Percentiles rank a stretch among this genome's conserved stretches.
These are phyloP conservation scores for Vanrija pseudolonga DNA, from an alignment of 1,284 basidiomycete species.

Conservation along the genomic window DNA sequence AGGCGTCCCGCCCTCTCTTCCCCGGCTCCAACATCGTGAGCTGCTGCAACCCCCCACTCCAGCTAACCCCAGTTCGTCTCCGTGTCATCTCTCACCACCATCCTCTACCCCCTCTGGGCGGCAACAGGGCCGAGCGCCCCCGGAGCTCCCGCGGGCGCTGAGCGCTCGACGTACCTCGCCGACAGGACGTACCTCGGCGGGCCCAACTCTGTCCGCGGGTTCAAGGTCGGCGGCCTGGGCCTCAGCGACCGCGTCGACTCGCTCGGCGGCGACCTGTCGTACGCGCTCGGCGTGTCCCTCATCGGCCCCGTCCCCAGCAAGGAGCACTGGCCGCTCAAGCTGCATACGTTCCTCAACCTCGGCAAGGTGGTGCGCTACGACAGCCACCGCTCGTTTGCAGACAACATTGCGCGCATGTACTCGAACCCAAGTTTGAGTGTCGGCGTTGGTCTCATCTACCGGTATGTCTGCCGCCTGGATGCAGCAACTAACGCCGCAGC, in stretches of 20 bases:
- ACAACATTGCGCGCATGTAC: conserved; percentile 47
- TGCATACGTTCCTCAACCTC: conserved; percentile 79
- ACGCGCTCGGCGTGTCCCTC: conserved; percentile 75
- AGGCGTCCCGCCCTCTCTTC: conserved; percentile 60
- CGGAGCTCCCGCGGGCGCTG: conserved; percentile 2
- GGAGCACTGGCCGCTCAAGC: conserved; percentile 81
- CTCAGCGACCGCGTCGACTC: conserved; percentile 73
- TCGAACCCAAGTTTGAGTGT: conserved; percentile 58
- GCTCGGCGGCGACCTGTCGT: conserved; percentile 83
- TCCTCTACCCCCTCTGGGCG: conserved; percentile 41
- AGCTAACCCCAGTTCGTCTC: conserved; percentile 37
- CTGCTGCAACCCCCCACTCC: not conserved
- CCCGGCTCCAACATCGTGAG: conserved; percentile 46
- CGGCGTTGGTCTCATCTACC: conserved; percentile 87
- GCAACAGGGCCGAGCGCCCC: not conserved
- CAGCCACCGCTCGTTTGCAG: conserved; percentile 48
- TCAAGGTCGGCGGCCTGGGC: conserved; percentile 79
- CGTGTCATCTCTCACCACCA: conserved; percentile 42
- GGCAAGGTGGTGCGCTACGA: conserved; percentile 72
- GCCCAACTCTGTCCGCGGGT: conserved; percentile 81
- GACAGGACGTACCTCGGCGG: conserved; percentile 95
- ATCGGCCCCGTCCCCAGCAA: conserved; percentile 74
- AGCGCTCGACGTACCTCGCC: conserved; percentile 54
- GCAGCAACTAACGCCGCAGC: conserved; percentile 9
- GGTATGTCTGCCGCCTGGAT: conserved; percentile 33